A percentile compares a stretch with the other conserved stretches of the same genome.
These are phyloP conservation scores for Monosporascus sp. DNA, from an alignment of 2,329 filamentous ascomycete species.

Conservation along the genomic window DNA sequence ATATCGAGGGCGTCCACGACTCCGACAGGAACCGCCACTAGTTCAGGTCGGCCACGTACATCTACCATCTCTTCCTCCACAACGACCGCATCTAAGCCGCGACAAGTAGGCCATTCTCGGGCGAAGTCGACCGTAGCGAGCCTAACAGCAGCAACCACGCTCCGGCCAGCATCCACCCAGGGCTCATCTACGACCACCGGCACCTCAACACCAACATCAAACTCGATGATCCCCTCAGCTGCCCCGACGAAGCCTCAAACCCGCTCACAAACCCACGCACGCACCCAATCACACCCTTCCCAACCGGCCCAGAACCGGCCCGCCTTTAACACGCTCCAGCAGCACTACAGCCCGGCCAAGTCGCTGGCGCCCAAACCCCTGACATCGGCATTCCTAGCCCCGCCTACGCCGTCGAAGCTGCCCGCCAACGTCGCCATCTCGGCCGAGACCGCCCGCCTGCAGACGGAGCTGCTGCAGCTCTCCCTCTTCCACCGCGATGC, in stretches of 20 bases:
- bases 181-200: conserved; percentile 21
- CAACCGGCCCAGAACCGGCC: conserved; percentile 36
- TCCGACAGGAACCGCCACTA: not conserved
- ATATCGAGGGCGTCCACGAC: not conserved
- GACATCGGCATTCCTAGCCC: conserved; percentile 51
- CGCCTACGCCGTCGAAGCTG: conserved; percentile 56
- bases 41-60: not conserved
- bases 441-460: conserved; percentile 52
- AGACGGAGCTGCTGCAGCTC: conserved; percentile 61
- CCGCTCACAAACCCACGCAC: conserved; percentile 20
- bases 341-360: conserved; percentile 63
- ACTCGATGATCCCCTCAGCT: conserved; percentile 3
- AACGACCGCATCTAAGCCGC: conserved; percentile 8
- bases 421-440: conserved; percentile 55
- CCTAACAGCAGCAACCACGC: conserved; percentile 31
- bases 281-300: conserved; percentile 12
- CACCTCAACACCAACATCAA: conserved; percentile 13
- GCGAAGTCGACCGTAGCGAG: conserved; percentile 36
- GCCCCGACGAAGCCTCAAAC: conserved; percentile 6
- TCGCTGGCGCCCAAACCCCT: conserved; percentile 55
- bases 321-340: conserved; percentile 57
- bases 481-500: conserved; percentile 57
- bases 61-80: conserved; percentile 11
- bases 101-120: conserved; percentile 26
- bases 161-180: conserved; percentile 27